Evolutionary conservation across 352 stramenopile species (phyloP).

Genomic region (Pythium chondricola): DNA sequence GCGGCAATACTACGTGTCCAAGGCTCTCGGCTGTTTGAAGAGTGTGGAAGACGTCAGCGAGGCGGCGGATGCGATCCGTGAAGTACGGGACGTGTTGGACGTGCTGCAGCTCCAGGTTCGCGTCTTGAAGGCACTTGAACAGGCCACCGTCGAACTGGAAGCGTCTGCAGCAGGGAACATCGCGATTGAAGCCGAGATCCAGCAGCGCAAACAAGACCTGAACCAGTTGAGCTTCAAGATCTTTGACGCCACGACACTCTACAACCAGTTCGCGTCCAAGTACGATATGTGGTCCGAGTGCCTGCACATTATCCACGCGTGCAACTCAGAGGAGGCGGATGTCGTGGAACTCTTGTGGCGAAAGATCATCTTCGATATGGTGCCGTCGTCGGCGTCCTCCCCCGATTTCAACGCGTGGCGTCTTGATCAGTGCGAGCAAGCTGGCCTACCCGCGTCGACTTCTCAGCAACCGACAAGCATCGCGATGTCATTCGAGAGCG

Average conservation of each 20-base stretch:
- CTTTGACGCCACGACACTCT: constrained; percentile 73
- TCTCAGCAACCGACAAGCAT: constrained; percentile 8
- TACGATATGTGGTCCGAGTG: constrained; percentile 86
- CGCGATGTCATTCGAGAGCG: constrained; percentile 57
- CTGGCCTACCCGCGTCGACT: constrained; percentile 33
- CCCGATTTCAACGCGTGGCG: constrained; percentile 73
- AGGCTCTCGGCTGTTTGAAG: constrained; percentile 70
- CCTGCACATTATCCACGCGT: constrained; percentile 80
- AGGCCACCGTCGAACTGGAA: constrained; percentile 61
- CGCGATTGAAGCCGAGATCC: constrained; percentile 36
- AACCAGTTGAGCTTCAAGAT: constrained; percentile 70
- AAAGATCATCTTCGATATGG: constrained; percentile 70
- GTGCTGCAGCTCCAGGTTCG: constrained; percentile 80
- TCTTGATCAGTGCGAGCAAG: constrained; percentile 51
- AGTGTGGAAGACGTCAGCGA: constrained; percentile 70
- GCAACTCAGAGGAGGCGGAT: constrained; percentile 75
- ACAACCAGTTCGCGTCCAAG: constrained; percentile 83
- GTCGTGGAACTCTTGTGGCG: constrained; percentile 58
- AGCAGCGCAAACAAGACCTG: constrained; percentile 48
- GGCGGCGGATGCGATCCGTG: constrained; percentile 58
- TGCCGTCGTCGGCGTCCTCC: constrained; percentile 56
- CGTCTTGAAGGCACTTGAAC: constrained; percentile 70
- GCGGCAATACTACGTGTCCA: constrained; percentile 80
- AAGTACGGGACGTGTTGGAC: constrained; percentile 79
- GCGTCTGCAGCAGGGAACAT: constrained; percentile 18